A percentile compares a stretch with the other conserved stretches of the same genome.
Conservation (phyloP, 2,329 filamentous ascomycete species). For the Orbilia javanica region DNA sequence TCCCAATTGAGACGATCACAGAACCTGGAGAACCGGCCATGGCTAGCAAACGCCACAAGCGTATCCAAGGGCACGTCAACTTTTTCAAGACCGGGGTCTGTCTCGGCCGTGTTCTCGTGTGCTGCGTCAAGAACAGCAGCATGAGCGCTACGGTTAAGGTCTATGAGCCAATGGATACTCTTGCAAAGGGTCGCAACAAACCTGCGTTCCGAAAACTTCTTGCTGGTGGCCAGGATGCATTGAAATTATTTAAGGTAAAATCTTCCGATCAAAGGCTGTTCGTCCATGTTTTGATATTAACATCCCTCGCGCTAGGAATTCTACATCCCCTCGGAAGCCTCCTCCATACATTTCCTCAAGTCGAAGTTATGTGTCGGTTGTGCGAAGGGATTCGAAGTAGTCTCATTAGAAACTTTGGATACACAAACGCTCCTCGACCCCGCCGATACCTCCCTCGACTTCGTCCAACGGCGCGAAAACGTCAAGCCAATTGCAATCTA, state of each 20-base stretch:
- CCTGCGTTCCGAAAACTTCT: slow-evolving; percentile 97
- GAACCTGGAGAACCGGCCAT: slow-evolving; percentile 80
- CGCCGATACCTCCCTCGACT: slow-evolving; percentile 96
- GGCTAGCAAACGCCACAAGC: slow-evolving; percentile 86
- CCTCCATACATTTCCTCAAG: slow-evolving; percentile 96
- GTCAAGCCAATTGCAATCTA: slow-evolving; percentile 97
- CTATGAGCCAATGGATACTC: slow-evolving; percentile 96
- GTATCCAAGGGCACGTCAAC: slow-evolving; percentile 96
- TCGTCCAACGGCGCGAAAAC: slow-evolving; percentile 92
- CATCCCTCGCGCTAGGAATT: slow-evolving; percentile 74
- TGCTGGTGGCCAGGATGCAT: slow-evolving; percentile 88
- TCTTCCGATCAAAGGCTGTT: slow-evolving; percentile 1
- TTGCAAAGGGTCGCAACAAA: slow-evolving; percentile 94
- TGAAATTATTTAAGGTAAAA: slow-evolving; percentile 87
- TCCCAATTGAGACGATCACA: slow-evolving; percentile 86
- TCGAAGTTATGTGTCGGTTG: slow-evolving; percentile 97
- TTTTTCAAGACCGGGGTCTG: slow-evolving; percentile 99
- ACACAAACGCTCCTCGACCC: slow-evolving; percentile 97
- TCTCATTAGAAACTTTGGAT: slow-evolving; percentile 95
- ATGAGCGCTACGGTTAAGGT: slow-evolving; percentile 97
- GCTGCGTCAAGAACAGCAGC: slow-evolving; percentile 93
- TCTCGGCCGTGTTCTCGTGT: slow-evolving; percentile 91
- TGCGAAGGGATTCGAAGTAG: slow-evolving; percentile 94
- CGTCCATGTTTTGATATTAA: slow-evolving; percentile 57
- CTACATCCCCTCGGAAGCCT: slow-evolving; percentile 98